Percentiles rank a stretch among this genome's conserved stretches.
Evolutionary conservation across 768 basidiomycete genomes (phyloP).

Genomic region (Strobilomyces dryophilus): DNA sequence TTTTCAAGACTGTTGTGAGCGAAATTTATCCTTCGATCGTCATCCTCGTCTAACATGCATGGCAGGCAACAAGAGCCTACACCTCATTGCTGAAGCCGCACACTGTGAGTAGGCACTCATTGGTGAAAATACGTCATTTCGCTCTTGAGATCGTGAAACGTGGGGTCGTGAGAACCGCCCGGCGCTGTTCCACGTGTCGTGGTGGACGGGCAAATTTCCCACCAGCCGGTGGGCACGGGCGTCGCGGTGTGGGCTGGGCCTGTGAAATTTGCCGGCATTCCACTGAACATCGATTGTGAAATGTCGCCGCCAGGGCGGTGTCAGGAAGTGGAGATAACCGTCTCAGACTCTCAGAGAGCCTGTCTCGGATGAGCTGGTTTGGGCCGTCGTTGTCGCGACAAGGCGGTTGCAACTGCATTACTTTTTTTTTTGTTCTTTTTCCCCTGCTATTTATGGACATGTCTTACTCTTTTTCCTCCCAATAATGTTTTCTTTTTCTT

Average conservation of each 20-base stretch:
- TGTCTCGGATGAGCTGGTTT: conserved; percentile 28
- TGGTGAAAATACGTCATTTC: conserved; percentile 26
- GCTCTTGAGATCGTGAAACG: conserved; percentile 35
- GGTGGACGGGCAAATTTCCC: neutral
- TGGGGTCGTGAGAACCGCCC: conserved; percentile 36
- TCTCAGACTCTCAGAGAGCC: conserved; percentile 18
- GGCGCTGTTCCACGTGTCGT: conserved; percentile 18
- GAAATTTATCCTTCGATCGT: neutral
- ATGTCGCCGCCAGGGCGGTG: conserved; percentile 5
- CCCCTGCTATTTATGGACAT: conserved; percentile 19
- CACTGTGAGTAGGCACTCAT: conserved; percentile 19
- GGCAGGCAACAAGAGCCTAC: neutral
- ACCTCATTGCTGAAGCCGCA: conserved; percentile 2
- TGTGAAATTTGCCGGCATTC: conserved; percentile 20
- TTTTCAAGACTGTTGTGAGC: conserved; percentile 15
- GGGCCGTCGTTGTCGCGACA: conserved; percentile 20
- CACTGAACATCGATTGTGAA: conserved; percentile 10
- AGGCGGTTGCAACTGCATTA: conserved; percentile 1
- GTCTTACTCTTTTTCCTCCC: neutral
- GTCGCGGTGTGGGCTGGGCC: conserved; percentile 1
- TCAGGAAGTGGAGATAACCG: conserved; percentile 18
- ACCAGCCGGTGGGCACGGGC: neutral
- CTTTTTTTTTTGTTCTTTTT: conserved; percentile 4
- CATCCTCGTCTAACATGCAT: conserved; percentile 5
- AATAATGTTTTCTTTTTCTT: conserved; percentile 4